Base-by-base conservation (phyloP, 129 eudicot genomes). In the Heracleum sosnowskyi region DNA sequence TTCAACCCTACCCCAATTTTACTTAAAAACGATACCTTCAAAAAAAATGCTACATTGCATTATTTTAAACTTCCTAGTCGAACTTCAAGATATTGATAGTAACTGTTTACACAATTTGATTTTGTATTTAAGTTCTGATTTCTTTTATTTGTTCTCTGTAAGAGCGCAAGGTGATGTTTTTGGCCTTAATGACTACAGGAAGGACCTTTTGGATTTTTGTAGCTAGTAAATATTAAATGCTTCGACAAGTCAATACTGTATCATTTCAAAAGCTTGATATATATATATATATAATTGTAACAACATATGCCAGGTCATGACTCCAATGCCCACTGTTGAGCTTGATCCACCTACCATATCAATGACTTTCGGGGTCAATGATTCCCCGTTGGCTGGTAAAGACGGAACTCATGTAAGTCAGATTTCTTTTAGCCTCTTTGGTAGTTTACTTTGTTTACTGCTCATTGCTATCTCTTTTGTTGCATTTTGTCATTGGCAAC, bases 321-420 rank as follows among this genome's bases (percentile, higher is more conserved):
- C 86, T 68, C 85, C 96, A 57, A 86, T 96, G 83, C 97, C 97
- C 15, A 81, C 97, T 26, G 95, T 96, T 79, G 96, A 88, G 86
- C 91, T 96, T 73, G 99, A 96, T 68, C 99, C 99, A 66, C 97
- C 99, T 53, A 96, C 97, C 36, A 96, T 92, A 79, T 96, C 99
- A 53, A 96, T 96, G 99, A 96, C 96, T 74, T 96, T 96, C 87
- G 90, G 99, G 73, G 99, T 96, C 71, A 96, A 96, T 82, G 99
- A 96, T 86, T 96, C 99, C 75, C 97, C 99, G 37, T 84, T 96
- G 89, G 99, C 97, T 78, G 99, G 99, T 70, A 86, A 87, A 75
- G 97, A 96, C 87, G 99, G 99, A 51, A 74, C 84, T 79, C 96
- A 90, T 85, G 99, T 95, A 87, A 90, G 97, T 75, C 34, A 42